A percentile compares a stretch with the other conserved stretches of the same genome.
These are phyloP conservation scores for Sclerotinia minor DNA, from an alignment of 2,329 filamentous ascomycete species.

Conservation along the genomic window DNA sequence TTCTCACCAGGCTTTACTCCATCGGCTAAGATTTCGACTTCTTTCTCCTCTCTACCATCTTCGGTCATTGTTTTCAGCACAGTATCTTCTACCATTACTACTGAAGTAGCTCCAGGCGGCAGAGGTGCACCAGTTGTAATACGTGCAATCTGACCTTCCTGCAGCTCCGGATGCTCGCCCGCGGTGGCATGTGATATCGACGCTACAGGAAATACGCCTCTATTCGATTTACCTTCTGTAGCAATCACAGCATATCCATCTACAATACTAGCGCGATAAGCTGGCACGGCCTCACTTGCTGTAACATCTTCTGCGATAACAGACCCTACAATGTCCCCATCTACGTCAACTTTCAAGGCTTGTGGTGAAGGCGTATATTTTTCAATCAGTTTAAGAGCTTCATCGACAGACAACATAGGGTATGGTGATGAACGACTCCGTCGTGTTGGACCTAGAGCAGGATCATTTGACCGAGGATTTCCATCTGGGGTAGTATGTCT, in stretches of 20 bases:
- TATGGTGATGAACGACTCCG: slow-evolving; percentile 86
- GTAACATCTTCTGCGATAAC: slow-evolving; percentile 78
- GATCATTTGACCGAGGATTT: slow-evolving; percentile 59
- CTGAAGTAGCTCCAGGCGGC: slow-evolving; percentile 82
- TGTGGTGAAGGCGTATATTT: slow-evolving; percentile 67
- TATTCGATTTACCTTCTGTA: slow-evolving; percentile 59
- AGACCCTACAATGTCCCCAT: slow-evolving; percentile 66
- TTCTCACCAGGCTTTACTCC: slow-evolving; percentile 79
- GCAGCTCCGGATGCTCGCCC: slow-evolving; percentile 62
- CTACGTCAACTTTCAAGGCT: slow-evolving; percentile 59
- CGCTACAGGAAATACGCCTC: slow-evolving; percentile 81
- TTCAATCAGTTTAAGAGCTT: slow-evolving; percentile 73
- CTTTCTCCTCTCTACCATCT: slow-evolving; percentile 80
- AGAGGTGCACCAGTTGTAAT: slow-evolving; percentile 95
- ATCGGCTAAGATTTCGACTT: slow-evolving; percentile 81
- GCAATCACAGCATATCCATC: slow-evolving; percentile 90
- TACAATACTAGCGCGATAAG: slow-evolving; percentile 93
- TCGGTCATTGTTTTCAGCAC: slow-evolving; percentile 71
- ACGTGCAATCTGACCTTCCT: slow-evolving; percentile 75
- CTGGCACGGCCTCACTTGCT: slow-evolving; percentile 81
- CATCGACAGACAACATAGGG: slow-evolving; percentile 83
- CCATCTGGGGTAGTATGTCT: slow-evolving; percentile 70
- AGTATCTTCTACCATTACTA: slow-evolving; percentile 97
- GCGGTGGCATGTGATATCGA: slow-evolving; percentile 84
- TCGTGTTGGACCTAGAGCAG: slow-evolving; percentile 60